Percentiles rank a stretch among this genome's conserved stretches.
Conservation (phyloP, 306 rosid genomes). For the Alnus glutinosa region DNA sequence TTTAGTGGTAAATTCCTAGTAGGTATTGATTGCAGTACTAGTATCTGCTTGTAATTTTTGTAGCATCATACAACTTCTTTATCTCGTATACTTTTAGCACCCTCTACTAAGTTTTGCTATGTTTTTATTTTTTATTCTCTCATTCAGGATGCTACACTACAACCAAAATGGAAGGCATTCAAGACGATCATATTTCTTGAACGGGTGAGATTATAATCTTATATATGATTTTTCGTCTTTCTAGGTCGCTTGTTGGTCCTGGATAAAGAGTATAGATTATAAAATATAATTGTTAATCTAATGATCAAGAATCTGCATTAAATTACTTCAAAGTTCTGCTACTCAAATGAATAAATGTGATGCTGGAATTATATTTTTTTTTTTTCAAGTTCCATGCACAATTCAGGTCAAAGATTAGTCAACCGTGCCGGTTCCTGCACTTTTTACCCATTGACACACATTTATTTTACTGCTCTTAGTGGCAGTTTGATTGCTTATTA, state of each 20-base stretch:
- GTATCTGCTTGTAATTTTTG: slow-evolving; percentile 5
- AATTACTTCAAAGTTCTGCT: neutral
- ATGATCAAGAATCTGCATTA: neutral
- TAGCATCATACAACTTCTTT: slow-evolving; percentile 2
- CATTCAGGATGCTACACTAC: slow-evolving; percentile 75
- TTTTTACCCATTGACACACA: neutral
- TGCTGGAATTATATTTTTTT: neutral
- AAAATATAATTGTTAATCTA: neutral
- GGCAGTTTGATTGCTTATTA: neutral
- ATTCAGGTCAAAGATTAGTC: neutral
- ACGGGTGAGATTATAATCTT: slow-evolving; percentile 54
- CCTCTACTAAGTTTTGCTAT: slow-evolving; percentile 5
- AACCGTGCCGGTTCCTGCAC: neutral
- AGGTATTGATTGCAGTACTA: neutral
- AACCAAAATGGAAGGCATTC: slow-evolving; percentile 90
- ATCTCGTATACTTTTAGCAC: neutral
- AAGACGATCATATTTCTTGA: slow-evolving; percentile 80
- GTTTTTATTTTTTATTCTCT: slow-evolving; percentile 2
- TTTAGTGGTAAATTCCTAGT: neutral
- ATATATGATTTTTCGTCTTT: neutral
- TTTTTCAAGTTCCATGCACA: neutral
- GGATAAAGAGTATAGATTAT: neutral
- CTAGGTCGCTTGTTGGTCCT: slow-evolving; percentile 23
- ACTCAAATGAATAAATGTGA: neutral
- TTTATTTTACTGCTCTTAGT: neutral